These are phyloP conservation scores for Bacterosira constricta DNA, from an alignment of 108 stramenopile genomes.

Conservation along the genomic window DNA sequence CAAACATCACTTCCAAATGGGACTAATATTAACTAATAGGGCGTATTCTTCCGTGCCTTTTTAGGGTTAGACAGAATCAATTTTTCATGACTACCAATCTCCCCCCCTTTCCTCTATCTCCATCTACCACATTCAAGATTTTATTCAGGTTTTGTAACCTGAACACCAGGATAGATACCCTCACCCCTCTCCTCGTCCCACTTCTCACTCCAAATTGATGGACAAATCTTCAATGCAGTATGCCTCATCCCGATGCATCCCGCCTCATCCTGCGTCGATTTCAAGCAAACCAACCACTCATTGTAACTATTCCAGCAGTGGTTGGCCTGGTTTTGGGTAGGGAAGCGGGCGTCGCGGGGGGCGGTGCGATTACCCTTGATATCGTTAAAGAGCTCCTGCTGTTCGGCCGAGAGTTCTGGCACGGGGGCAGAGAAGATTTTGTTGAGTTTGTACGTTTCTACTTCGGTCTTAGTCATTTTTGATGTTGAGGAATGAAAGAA, in stretches of 20 bases:
- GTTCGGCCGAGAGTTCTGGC: slow-evolving; percentile 78
- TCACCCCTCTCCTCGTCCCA: slow-evolving; percentile 93
- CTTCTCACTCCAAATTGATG: slow-evolving; percentile 78
- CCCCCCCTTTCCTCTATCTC: too few relatives aligned
- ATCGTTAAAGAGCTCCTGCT: slow-evolving; percentile 76
- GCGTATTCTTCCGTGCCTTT: too few relatives aligned
- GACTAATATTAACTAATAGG: too few relatives aligned
- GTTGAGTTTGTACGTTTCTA: slow-evolving; percentile 56
- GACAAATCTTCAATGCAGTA: slow-evolving; percentile 84
- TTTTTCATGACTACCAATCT: too few relatives aligned
- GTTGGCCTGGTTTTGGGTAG: slow-evolving; percentile 86
- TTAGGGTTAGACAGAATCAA: too few relatives aligned
- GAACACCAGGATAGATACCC: slow-evolving; percentile 65
- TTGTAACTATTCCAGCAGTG: slow-evolving; percentile 98
- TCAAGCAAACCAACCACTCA: slow-evolving; percentile 92
- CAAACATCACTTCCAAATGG: too few relatives aligned
- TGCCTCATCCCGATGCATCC: slow-evolving; percentile 83
- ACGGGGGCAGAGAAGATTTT: slow-evolving; percentile 61
- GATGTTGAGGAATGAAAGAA: not conserved
- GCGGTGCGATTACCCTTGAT: slow-evolving; percentile 86
- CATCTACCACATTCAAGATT: too few relatives aligned
- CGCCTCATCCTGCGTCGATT: slow-evolving; percentile 86
- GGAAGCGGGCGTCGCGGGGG: slow-evolving; percentile 89
- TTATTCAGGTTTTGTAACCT: too few relatives aligned
- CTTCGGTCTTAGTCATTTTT: slow-evolving; percentile 29